Evolutionary conservation across 805 yeast genomes (phyloP).

Genomic region (Starmerella khaoyaiensis): DNA sequence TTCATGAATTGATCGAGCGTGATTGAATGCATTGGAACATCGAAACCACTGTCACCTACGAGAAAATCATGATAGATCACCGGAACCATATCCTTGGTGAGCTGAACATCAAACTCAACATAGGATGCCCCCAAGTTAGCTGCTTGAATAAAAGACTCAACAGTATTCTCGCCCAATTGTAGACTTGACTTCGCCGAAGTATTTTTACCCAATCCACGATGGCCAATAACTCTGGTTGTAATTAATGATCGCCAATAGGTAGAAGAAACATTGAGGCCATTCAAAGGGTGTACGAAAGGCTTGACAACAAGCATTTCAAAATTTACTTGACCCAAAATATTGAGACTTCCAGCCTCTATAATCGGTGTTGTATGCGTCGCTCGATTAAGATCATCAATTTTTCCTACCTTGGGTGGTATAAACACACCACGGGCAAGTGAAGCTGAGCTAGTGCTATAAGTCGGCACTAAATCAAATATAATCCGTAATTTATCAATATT

Average conservation of each 20-base stretch:
- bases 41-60: constrained; percentile 91
- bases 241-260: constrained; percentile 87
- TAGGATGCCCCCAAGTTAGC: constrained; percentile 93
- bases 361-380: constrained; percentile 55
- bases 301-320: constrained; percentile 63
- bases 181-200: constrained; percentile 55
- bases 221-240: constrained; percentile 86
- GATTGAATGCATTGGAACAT: constrained; percentile 87
- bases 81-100: constrained; percentile 81
- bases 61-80: constrained; percentile 90
- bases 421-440: constrained; percentile 75
- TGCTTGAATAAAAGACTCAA: constrained; percentile 90
- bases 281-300: constrained; percentile 58
- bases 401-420: constrained; percentile 36
- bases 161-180: constrained; percentile 90
- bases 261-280: constrained; percentile 51
- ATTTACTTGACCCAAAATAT: constrained; percentile 60
- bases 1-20: constrained; percentile 70
- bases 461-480: constrained; percentile 79
- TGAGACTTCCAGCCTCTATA: constrained; percentile 55
- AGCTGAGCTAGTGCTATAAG: constrained; percentile 40
- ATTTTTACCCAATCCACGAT: constrained; percentile 89
- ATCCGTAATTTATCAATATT: constrained; percentile 34
- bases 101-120: constrained; percentile 92
- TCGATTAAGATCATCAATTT: constrained; percentile 50